phyloP scores from a whole-genome alignment of 2,329 filamentous ascomycete genomes.

The Lasiodiplodia gonubiensis region DNA sequence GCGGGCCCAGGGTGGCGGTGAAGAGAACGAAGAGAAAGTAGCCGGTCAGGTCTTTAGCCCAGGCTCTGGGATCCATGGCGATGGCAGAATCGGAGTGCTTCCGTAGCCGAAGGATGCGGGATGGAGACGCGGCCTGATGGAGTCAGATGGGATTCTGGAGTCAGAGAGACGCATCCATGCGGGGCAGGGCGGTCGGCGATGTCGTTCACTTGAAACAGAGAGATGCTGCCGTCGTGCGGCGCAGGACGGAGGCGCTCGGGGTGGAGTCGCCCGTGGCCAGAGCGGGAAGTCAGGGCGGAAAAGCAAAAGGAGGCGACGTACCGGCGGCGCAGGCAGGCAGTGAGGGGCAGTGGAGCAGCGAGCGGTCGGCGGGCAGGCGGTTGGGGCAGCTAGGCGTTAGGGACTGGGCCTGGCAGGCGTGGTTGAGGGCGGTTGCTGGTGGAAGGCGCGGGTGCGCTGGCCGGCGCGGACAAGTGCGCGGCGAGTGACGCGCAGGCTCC shows the following conservation, averaged over 20 bases:
- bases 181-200: neutral
- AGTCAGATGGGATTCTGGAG: neutral
- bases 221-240: neutral
- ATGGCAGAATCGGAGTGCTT: neutral
- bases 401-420: neutral
- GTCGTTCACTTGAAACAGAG: slow-evolving; percentile 2
- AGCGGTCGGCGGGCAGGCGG: neutral
- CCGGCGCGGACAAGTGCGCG: neutral
- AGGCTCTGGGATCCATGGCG: slow-evolving; percentile 47
- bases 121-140: neutral
- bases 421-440: neutral
- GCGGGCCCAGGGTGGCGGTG: slow-evolving; percentile 80
- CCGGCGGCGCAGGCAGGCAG: slow-evolving; percentile 1
- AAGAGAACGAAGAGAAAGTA: slow-evolving; percentile 80
- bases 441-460: neutral
- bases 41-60: slow-evolving; percentile 63
- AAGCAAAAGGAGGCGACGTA: slow-evolving; percentile 21
- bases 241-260: neutral
- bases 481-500: slow-evolving; percentile 7
- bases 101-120: neutral
- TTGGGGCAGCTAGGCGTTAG: neutral
- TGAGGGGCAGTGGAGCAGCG: neutral
- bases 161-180: neutral
- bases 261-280: slow-evolving; percentile 9
- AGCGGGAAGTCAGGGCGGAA: slow-evolving; percentile 12